Percentiles rank a stretch among this genome's conserved stretches.
These are phyloP conservation scores for Globisporangium splendens DNA, from an alignment of 352 stramenopile genomes.

Conservation along the genomic window DNA sequence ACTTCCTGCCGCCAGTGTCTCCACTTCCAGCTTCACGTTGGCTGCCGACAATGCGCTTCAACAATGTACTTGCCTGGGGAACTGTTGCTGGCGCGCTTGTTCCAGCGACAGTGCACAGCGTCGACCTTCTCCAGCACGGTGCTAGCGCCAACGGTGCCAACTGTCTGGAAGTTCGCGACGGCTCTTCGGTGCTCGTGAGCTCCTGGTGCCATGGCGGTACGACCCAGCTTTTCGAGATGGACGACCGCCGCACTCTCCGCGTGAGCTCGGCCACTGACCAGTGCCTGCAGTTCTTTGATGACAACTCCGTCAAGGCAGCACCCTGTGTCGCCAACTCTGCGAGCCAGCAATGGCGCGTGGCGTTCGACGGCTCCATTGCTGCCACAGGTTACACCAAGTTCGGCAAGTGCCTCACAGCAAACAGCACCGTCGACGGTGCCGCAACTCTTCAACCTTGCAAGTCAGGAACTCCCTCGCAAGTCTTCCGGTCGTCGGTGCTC, in stretches of 20 bases:
- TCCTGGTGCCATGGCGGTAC: not conserved
- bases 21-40: too few relatives aligned
- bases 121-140: constrained; percentile 5
- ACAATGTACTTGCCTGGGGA: not conserved
- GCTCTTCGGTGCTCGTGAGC: not conserved
- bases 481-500: not conserved
- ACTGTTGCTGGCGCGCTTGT: not conserved
- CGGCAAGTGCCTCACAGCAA: constrained; percentile 1
- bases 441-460: not conserved
- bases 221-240: constrained; percentile 1
- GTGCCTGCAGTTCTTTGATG: not conserved
- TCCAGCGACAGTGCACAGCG: not conserved
- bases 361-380: not conserved
- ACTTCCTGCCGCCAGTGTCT: too few relatives aligned
- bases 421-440: not conserved
- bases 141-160: constrained; percentile 4
- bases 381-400: not conserved
- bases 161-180: not conserved
- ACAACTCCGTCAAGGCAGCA: constrained; percentile 3
- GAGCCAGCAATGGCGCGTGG: constrained; percentile 2
- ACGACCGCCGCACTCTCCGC: not conserved
- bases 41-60: too few relatives aligned
- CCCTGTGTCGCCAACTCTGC: not conserved
- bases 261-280: not conserved
- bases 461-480: not conserved